Evolutionary conservation across 352 stramenopile species (phyloP), one percentile per base, ranked within the genome.

Genomic region (Aphanomyces astaci): DNA sequence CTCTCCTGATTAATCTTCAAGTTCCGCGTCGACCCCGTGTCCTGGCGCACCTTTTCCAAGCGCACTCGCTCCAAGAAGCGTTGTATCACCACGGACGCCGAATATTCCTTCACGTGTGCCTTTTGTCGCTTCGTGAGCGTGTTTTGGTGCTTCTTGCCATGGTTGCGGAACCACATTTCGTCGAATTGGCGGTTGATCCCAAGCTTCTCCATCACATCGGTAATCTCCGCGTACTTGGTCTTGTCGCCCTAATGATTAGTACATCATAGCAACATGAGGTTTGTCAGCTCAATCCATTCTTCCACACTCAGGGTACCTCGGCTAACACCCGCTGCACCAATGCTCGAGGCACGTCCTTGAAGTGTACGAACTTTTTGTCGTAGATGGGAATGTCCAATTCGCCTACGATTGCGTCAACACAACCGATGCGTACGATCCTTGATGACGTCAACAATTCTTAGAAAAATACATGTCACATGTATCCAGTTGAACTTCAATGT

Each of bases 311-410:
- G 9, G 28, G 49, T 53, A 54, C 72, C 75, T 59, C 51, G 22
- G 51, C 51, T 32, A 76, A 49, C 27, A 71, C 56, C 32, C 70
- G 75, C 11, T 73, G 68, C 25, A 83, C 66, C 73, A 88, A 66
- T 28, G 71, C 71, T 7, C 65, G 70, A 39, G 79, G 76, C 31
- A 87, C 76, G 60, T 84, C 71, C 30, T 82, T 69, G 48, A 86
- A 81, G 45, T 84, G 56, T 2, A 84, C 75, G 60, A 73, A 49
- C 31, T 75, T 67, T n/a, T 80, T 73, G 31, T 75, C 64, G 40
- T 75, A 81, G 15, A 82, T 66, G 27, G 59, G 27, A 48, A 86
- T 80, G 24, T 79, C 70, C 49, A 76, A 51, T 39, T 81, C 65
- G 57, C 67, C 39, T 73, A 72, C 45, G 17, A 46, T n/a, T 28